Percentiles rank a stretch among this genome's conserved stretches.
Conservation (phyloP, 129 eudicot species). For the Oenanthe sinensis region DNA sequence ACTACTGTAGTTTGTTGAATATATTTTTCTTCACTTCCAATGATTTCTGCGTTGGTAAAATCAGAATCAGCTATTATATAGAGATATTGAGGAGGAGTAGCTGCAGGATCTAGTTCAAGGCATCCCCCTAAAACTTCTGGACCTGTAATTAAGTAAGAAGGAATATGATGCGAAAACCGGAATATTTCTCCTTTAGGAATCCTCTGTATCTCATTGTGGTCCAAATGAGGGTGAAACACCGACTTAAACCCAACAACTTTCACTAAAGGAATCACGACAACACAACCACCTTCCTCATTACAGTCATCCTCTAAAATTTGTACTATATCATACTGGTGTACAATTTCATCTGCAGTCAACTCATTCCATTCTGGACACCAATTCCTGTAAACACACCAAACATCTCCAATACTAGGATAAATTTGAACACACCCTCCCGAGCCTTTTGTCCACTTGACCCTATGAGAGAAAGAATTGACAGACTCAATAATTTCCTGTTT, state of each 20-base stretch:
- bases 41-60: constrained; percentile 31
- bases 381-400: constrained; percentile 70
- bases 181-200: constrained; percentile 66
- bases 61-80: constrained; percentile 26
- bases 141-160: constrained; percentile 49
- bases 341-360: constrained; percentile 36
- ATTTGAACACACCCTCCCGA: constrained; percentile 36
- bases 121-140: constrained; percentile 60
- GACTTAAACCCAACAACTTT: constrained; percentile 88
- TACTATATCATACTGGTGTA: constrained; percentile 58
- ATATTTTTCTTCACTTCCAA: constrained; percentile 14
- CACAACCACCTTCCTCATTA: constrained; percentile 48
- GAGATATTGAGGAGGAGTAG: constrained; percentile 56
- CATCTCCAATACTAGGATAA: constrained; percentile 63
- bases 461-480: constrained; percentile 57
- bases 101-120: constrained; percentile 78
- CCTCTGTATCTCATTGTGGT: constrained; percentile 33
- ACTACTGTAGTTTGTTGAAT: not conserved
- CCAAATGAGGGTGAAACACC: constrained; percentile 58
- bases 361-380: constrained; percentile 78
- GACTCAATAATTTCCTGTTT: constrained; percentile 28
- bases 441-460: constrained; percentile 42
- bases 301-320: constrained; percentile 46
- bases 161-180: constrained; percentile 79
- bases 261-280: constrained; percentile 51